Evolutionary conservation across 768 basidiomycete genomes (phyloP), one percentile per base, ranked within the genome.

Genomic region (Boletus rubroflammeus): DNA sequence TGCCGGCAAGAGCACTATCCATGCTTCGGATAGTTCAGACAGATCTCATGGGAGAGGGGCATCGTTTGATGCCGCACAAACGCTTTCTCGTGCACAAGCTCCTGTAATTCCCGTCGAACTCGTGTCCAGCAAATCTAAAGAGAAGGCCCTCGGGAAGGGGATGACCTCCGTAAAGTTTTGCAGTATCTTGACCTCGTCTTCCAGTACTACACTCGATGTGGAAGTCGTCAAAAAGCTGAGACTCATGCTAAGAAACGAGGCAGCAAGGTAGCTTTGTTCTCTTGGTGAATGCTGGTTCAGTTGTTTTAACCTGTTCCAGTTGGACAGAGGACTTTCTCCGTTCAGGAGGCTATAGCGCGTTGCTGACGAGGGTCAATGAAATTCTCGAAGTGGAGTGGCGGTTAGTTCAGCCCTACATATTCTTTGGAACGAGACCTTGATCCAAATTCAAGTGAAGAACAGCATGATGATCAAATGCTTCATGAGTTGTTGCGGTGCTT

Each of bases 301-400:
- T 1, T 11, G 15, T 54, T 48, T 53, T 51, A 29, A 53, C 50
- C 34, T 41, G 45, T 41, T 49, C 0, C 55, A 95, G 93, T 50
- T 98, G 96, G 95, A 86, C 97, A 13, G 81, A 91, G 61, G 85
- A 86, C 41, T 98, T 98, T 65, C 69, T 97, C 45, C 79, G 79
- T 47, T 70, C 83, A 23, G 92, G 93, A 15, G 97, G 97, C 1
- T 99, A 98, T 64, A 80, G 84, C 10, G 85, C 88, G 2, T 73
- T 99, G 31, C 69, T 98, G 39, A 90, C 86, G 0, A 78, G 93
- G 50, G 73, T 98, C 23, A 90, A 93, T 55, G 95, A 99, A 71
- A 79, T 98, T 17, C 78, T 99, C 1, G 90, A 94, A 62, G 84
- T 98, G 34, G 97, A 99, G 72, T 99, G 97, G 97, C 85, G 96